Percentiles rank a stretch among this genome's conserved stretches.
Conservation (phyloP, 257 asterid genomes). For the Solanum dulcamara region DNA sequence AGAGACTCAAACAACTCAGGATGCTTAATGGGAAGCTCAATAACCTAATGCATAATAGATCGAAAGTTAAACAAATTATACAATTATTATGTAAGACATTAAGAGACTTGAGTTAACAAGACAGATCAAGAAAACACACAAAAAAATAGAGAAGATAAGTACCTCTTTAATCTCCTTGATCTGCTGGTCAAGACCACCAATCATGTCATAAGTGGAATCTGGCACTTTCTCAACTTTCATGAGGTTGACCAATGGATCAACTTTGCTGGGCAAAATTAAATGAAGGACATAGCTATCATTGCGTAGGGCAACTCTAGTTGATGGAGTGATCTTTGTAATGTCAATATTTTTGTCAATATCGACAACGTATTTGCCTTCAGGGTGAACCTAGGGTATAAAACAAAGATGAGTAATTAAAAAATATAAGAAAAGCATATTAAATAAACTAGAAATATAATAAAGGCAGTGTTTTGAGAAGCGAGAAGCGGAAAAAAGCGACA, state of each 20-base stretch:
- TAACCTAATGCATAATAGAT: constrained; percentile 24
- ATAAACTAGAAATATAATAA: not conserved
- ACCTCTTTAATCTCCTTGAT: constrained; percentile 97
- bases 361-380: constrained; percentile 84
- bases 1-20: constrained; percentile 71
- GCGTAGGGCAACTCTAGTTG: constrained; percentile 90
- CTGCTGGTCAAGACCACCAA: constrained; percentile 98
- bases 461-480: no score
- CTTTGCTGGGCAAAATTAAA: constrained; percentile 85
- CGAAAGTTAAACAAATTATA: not conserved
- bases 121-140: not conserved
- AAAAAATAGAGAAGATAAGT: not conserved
- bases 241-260: constrained; percentile 88
- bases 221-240: constrained; percentile 99
- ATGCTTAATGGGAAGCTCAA: constrained; percentile 69
- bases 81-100: not conserved
- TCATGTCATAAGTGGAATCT: constrained; percentile 96
- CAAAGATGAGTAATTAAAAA: not conserved
- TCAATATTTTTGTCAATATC: constrained; percentile 89
- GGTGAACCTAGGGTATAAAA: constrained; percentile 50
- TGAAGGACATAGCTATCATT: constrained; percentile 96
- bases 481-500: no score
- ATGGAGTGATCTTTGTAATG: constrained; percentile 84
- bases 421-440: not conserved
- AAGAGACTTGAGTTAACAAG: not conserved